Evolutionary conservation across 2,329 filamentous ascomycete species (phyloP).

Genomic region (Colletotrichum kahawae): DNA sequence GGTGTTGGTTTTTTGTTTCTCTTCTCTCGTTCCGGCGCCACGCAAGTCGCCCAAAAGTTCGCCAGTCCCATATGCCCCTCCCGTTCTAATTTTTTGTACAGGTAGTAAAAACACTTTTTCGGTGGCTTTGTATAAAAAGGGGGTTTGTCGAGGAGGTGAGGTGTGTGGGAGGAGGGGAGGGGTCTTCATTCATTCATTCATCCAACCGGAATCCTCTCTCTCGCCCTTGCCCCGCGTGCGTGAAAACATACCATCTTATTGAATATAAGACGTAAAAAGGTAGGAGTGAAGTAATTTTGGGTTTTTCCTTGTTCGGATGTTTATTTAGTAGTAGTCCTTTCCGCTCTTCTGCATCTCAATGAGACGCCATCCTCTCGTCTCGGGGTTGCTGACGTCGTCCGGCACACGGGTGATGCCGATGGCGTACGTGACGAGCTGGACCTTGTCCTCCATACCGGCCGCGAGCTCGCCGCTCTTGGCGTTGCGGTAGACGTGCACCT

Average conservation of each 20-base stretch:
- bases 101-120: slow-evolving; percentile 22
- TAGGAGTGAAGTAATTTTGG: not conserved
- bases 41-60: slow-evolving; percentile 5
- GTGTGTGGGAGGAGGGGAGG: not conserved
- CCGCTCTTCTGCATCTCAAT: slow-evolving; percentile 99
- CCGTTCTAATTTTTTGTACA: slow-evolving; percentile 22
- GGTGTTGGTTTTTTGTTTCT: slow-evolving; percentile 10
- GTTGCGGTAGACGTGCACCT: slow-evolving; percentile 96
- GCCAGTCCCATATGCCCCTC: slow-evolving; percentile 15
- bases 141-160: not conserved
- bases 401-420: slow-evolving; percentile 94
- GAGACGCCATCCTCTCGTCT: slow-evolving; percentile 94
- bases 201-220: not conserved
- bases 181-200: not conserved
- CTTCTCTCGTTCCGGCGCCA: not conserved
- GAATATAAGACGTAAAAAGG: not conserved
- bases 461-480: slow-evolving; percentile 88
- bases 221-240: not conserved
- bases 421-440: slow-evolving; percentile 97
- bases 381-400: slow-evolving; percentile 95
- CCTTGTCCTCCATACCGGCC: slow-evolving; percentile 98
- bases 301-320: not conserved
- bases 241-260: not conserved
- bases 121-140: not conserved
- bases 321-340: slow-evolving; percentile 73